Evolutionary conservation across 2,329 filamentous ascomycete genomes (phyloP).

Genomic region (Calonectria pseudoturangicola): DNA sequence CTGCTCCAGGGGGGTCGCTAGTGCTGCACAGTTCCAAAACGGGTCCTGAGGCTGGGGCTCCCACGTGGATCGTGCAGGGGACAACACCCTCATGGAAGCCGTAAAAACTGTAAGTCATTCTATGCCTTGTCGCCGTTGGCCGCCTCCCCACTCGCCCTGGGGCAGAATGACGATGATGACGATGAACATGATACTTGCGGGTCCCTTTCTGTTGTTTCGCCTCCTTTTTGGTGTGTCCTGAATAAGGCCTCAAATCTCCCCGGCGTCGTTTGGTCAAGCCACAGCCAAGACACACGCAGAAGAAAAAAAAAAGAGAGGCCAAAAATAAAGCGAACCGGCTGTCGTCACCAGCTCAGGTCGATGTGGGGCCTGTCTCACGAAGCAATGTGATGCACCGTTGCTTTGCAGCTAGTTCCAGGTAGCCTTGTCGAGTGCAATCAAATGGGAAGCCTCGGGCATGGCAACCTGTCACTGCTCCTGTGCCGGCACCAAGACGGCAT

Average conservation of each 20-base stretch:
- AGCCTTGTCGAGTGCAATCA: constrained; percentile 51
- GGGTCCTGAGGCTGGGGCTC: constrained; percentile 49
- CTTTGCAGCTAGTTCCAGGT: constrained; percentile 51
- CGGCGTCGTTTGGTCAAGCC: constrained; percentile 10
- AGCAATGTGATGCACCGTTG: constrained; percentile 41
- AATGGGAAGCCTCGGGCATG: constrained; percentile 41
- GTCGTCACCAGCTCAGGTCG: constrained; percentile 34
- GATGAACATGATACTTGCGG: constrained; percentile 25
- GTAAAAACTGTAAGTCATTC: constrained; percentile 49
- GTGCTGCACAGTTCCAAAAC: constrained; percentile 55
- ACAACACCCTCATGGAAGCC: constrained; percentile 51
- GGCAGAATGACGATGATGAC: constrained; percentile 44
- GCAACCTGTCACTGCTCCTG: constrained; percentile 46
- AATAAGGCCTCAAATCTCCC: constrained; percentile 24
- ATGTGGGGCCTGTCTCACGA: constrained; percentile 47
- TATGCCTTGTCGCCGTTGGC: constrained; percentile 49
- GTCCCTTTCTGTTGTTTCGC: constrained; percentile 15
- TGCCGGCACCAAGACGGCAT: constrained; percentile 47
- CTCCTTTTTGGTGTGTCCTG: constrained; percentile 18
- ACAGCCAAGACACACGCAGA: constrained; percentile 1
- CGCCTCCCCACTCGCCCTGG: constrained; percentile 42
- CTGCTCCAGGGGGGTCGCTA: constrained; percentile 45
- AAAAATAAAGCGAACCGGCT: constrained; percentile 12
- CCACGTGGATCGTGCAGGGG: constrained; percentile 59
- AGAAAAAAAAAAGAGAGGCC: constrained; percentile 1